Evolutionary conservation across 257 asterid species (phyloP).

Genomic region (Solanum clarkiae): DNA sequence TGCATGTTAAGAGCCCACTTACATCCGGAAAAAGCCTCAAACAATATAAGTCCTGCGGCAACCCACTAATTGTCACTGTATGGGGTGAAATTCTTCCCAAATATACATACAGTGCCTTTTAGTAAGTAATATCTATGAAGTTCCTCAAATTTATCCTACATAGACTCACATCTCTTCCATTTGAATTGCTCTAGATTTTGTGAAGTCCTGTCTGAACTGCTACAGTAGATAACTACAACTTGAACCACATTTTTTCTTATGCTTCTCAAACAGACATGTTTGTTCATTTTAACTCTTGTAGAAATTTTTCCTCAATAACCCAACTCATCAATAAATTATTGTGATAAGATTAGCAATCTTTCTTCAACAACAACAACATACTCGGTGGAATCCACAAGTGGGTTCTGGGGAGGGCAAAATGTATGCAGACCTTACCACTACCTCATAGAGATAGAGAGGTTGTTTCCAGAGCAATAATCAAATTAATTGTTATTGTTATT

Average conservation of each 20-base stretch:
- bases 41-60: neutral
- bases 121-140: neutral
- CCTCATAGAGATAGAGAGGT: no score
- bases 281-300: neutral
- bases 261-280: neutral
- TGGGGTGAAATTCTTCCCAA: neutral
- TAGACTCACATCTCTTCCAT: neutral
- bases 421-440: no score
- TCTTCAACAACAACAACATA: neutral
- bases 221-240: neutral
- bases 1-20: neutral
- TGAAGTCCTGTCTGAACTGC: neutral
- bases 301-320: neutral
- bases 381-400: no score
- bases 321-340: neutral
- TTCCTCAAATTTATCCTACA: neutral
- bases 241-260: neutral
- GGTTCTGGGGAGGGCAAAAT: no score
- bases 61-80: neutral
- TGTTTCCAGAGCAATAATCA: neutral
- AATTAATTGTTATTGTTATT: neutral
- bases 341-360: neutral
- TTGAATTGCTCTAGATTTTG: neutral
- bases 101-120: neutral
- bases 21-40: neutral